Percentiles rank a stretch among this genome's conserved stretches.
Conservation (phyloP, 2,329 filamentous ascomycete genomes). For the Dactylella cylindrospora region DNA sequence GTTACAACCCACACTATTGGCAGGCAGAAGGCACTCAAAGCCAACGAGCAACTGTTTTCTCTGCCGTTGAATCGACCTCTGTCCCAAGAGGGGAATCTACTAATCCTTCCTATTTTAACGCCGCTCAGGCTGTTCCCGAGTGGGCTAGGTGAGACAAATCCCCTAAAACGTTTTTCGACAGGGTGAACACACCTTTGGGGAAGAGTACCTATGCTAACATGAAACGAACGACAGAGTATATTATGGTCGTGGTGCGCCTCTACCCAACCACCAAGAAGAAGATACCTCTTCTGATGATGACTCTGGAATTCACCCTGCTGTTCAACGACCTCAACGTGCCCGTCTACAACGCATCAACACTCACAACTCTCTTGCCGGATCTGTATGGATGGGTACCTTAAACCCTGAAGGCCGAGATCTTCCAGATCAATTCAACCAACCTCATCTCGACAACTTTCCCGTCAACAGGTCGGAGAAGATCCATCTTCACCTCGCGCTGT, state of each 20-base stretch:
- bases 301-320: constrained; percentile 28
- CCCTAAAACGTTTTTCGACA: constrained; percentile 20
- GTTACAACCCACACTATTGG: constrained; percentile 27
- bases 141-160: constrained; percentile 44
- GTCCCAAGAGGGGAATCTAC: constrained; percentile 33
- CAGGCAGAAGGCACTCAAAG: constrained; percentile 29
- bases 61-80: constrained; percentile 13
- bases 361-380: constrained; percentile 25
- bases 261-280: constrained; percentile 38
- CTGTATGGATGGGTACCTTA: constrained; percentile 42
- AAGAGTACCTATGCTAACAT: constrained; percentile 24
- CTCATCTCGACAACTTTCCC: constrained; percentile 47
- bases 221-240: constrained; percentile 44
- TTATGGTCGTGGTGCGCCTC: constrained; percentile 40
- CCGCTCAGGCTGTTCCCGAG: constrained; percentile 40
- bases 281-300: constrained; percentile 32
- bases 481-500: constrained; percentile 47
- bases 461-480: constrained; percentile 45
- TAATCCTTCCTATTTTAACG: constrained; percentile 41
- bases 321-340: constrained; percentile 32
- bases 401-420: constrained; percentile 43
- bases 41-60: constrained; percentile 39
- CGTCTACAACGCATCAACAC: constrained; percentile 33
- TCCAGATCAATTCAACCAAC: constrained; percentile 44
- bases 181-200: constrained; percentile 14